Base-by-base conservation (phyloP, 768 basidiomycete species). In the Pilatotrama ljubarskyi region DNA sequence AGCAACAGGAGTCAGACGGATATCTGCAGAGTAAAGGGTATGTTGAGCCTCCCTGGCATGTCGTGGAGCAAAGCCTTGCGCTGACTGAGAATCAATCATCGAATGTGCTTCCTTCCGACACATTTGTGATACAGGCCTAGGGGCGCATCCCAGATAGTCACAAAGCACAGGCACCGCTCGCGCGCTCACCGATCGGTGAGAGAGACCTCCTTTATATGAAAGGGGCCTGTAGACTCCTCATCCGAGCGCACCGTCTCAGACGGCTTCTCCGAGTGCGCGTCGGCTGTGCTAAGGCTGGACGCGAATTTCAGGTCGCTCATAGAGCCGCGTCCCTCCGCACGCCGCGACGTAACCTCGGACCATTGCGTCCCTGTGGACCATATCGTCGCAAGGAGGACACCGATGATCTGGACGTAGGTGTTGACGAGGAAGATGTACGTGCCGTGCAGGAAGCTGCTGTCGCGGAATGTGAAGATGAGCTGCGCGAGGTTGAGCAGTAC, bases 401-500 rank as follows among this genome's bases (percentile, higher is more conserved):
- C 60, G 35, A 61, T 51, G 25, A 61, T 61, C n/a, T 55, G 46
- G 22, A 61, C 54, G 49, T 56, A 51, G 37, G 14, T 50, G 50
- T 50, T 56, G n/a, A 56, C 55, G 40, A 61, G 15, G 54, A 60
- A 52, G 38, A 60, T 36, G 52, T 60, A 60, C 13, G 53, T 46
- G 37, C 59, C 59, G 37, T 53, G 47, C 7, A 60, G 38, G 47
- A 54, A 60, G 32, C 42, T 52, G 15, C 7, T 18, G 46, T 60
- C 59, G 14, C 29, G 46, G 46, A 60, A 60, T 1, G 25, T 26
- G 47, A 49, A 43, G 46, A 74, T 63, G 50, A 78, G 66, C 44
- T 75, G 72, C 18, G 67, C 70, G 38, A 77, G 62, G 61, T 68
- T 71, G 64, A 77, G 67, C 26, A 76, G 53, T 25, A 71, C 68